Conservation (phyloP, 495 filamentous ascomycete genomes). For the Thozetella sp. region DNA sequence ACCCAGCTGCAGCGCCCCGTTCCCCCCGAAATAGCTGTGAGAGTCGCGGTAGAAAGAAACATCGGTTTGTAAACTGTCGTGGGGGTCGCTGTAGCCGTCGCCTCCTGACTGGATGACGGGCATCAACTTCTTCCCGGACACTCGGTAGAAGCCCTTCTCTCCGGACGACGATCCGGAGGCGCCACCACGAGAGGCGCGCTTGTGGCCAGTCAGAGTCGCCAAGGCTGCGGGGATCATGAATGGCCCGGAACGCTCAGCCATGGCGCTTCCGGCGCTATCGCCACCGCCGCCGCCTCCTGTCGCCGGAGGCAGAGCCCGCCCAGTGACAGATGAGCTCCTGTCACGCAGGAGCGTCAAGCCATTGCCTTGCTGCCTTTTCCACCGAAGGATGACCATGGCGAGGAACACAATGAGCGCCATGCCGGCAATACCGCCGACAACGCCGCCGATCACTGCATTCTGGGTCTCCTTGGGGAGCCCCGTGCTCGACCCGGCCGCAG, state of each 20-base stretch:
- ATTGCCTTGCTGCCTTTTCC: slow-evolving; percentile 47
- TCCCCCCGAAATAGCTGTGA: slow-evolving; percentile 38
- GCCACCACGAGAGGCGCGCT: slow-evolving; percentile 47
- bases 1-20: slow-evolving; percentile 34
- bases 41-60: slow-evolving; percentile 53
- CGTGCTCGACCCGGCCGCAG: slow-evolving; percentile 5
- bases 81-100: slow-evolving; percentile 68
- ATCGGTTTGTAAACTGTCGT: slow-evolving; percentile 43
- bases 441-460: slow-evolving; percentile 60
- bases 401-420: slow-evolving; percentile 58
- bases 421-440: slow-evolving; percentile 67
- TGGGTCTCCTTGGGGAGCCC: slow-evolving; percentile 29
- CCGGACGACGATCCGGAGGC: slow-evolving; percentile 36
- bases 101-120: slow-evolving; percentile 71
- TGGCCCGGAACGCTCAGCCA: slow-evolving; percentile 54
- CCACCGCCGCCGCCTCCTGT: slow-evolving; percentile 13
- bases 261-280: slow-evolving; percentile 28
- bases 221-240: slow-evolving; percentile 59
- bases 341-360: slow-evolving; percentile 30
- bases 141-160: slow-evolving; percentile 50
- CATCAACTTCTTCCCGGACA: slow-evolving; percentile 74
- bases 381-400: slow-evolving; percentile 55
- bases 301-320: not conserved
- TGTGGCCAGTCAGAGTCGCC: slow-evolving; percentile 44
- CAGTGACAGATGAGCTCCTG: slow-evolving; percentile 11